These are phyloP conservation scores for Lichtheimia hyalospora DNA, from an alignment of 371 early-diverging fungal genomes.

Conservation along the genomic window DNA sequence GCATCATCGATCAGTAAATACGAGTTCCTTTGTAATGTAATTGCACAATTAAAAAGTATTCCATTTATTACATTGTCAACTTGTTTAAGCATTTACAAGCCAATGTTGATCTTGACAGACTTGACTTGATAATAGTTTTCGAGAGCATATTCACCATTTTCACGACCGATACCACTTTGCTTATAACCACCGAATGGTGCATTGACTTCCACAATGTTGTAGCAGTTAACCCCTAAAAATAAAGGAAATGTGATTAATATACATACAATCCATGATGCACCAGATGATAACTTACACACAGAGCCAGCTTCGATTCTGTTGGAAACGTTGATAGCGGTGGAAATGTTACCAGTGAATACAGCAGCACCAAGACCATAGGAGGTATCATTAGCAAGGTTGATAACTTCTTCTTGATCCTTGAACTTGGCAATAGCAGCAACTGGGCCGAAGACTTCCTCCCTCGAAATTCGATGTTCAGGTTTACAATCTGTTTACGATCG, in stretches of 20 bases:
- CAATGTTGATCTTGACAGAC: constrained; percentile 41
- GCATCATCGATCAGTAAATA: too few species aligned
- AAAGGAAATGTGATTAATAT: too few species aligned
- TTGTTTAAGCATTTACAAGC: background rate
- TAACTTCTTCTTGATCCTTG: constrained; percentile 66
- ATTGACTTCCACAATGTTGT: constrained; percentile 19
- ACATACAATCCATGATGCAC: background rate
- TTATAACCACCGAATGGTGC: constrained; percentile 86
- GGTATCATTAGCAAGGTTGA: constrained; percentile 71
- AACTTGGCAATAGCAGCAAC: constrained; percentile 75
- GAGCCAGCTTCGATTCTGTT: constrained; percentile 32
- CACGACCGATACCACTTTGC: constrained; percentile 82
- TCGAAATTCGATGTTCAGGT: constrained; percentile 63
- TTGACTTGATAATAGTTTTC: constrained; percentile 63
- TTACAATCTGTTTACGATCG: constrained; percentile 5
- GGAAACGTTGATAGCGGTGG: constrained; percentile 66
- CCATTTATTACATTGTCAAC: too few species aligned
- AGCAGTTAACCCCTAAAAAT: constrained; percentile 11
- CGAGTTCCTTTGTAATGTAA: too few species aligned
- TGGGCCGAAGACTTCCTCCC: constrained; percentile 84
- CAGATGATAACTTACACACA: constrained; percentile 13
- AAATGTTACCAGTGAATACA: constrained; percentile 74
- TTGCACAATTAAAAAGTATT: too few species aligned
- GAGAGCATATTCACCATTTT: constrained; percentile 75
- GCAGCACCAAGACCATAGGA: constrained; percentile 82